phyloP scores from a whole-genome alignment of 441 rosid genomes.

The Iberis amara region DNA sequence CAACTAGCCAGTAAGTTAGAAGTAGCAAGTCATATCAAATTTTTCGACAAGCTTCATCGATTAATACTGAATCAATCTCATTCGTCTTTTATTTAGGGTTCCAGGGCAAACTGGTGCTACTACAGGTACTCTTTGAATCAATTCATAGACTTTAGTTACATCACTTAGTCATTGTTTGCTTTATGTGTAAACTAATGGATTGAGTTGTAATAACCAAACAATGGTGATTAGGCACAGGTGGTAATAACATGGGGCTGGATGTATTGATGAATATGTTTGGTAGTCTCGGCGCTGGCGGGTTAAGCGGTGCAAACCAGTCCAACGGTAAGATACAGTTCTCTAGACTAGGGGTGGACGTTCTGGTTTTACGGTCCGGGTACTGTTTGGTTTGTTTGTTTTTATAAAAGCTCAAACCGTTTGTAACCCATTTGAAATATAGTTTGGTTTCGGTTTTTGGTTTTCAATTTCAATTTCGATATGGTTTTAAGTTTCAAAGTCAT shows the following conservation, averaged over 20 bases:
- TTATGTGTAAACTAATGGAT: neutral
- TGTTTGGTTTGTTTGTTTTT: no score
- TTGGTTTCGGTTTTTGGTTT: neutral
- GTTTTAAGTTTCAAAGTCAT: no score
- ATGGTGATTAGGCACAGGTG: conserved; percentile 32
- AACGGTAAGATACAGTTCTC: conserved; percentile 33
- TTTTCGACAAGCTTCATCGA: no score
- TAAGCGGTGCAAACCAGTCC: conserved; percentile 34
- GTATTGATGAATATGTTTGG: conserved; percentile 49
- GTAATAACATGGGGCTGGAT: conserved; percentile 34
- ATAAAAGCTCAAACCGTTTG: no score
- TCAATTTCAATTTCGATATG: neutral
- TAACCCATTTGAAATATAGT: no score
- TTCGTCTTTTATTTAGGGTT: conserved; percentile 34
- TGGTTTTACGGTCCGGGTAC: no score
- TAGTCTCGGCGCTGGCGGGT: conserved; percentile 43
- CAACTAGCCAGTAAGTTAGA: conserved; percentile 38
- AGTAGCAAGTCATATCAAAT: no score
- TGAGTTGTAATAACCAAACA: neutral
- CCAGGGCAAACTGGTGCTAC: conserved; percentile 39
- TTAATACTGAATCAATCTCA: no score
- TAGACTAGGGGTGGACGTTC: no score
- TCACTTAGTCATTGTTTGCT: neutral
- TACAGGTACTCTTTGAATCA: conserved; percentile 33
- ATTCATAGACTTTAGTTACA: neutral